phyloP scores from a whole-genome alignment of 2,329 filamentous ascomycete genomes.

The Cladobotryum protrusum region DNA sequence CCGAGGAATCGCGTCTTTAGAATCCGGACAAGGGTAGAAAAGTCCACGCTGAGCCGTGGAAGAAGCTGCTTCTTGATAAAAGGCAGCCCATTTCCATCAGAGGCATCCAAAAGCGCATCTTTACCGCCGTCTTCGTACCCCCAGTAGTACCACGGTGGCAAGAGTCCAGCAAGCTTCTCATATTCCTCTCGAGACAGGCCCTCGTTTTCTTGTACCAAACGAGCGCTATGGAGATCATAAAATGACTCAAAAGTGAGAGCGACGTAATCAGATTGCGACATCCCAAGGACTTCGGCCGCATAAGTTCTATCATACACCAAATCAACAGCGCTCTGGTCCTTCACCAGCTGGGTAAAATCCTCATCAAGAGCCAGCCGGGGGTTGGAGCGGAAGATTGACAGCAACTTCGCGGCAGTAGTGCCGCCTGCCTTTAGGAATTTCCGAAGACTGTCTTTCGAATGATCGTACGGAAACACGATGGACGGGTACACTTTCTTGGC shows the following conservation, averaged over 20 bases:
- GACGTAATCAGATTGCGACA: background rate
- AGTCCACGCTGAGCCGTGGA: background rate
- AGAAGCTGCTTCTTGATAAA: background rate
- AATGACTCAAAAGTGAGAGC: background rate
- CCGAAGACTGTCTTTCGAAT: background rate
- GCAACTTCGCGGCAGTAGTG: background rate
- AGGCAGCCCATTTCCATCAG: background rate
- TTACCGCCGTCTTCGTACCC: background rate
- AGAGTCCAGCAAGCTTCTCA: background rate
- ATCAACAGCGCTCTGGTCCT: background rate
- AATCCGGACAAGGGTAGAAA: background rate
- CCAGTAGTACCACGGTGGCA: background rate
- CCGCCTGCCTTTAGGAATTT: background rate
- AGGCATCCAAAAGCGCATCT: background rate
- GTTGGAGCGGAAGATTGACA: background rate
- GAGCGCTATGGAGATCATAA: background rate
- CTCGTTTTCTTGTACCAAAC: background rate
- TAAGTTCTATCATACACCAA: background rate
- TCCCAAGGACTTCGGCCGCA: background rate
- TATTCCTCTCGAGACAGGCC: background rate
- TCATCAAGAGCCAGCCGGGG: background rate
- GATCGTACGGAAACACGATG: background rate
- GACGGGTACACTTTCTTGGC: background rate
- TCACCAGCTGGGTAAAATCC: background rate
- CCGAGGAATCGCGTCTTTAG: background rate